These are phyloP conservation scores for Earliella scabrosa DNA, from an alignment of 1,284 basidiomycete genomes.

Conservation along the genomic window DNA sequence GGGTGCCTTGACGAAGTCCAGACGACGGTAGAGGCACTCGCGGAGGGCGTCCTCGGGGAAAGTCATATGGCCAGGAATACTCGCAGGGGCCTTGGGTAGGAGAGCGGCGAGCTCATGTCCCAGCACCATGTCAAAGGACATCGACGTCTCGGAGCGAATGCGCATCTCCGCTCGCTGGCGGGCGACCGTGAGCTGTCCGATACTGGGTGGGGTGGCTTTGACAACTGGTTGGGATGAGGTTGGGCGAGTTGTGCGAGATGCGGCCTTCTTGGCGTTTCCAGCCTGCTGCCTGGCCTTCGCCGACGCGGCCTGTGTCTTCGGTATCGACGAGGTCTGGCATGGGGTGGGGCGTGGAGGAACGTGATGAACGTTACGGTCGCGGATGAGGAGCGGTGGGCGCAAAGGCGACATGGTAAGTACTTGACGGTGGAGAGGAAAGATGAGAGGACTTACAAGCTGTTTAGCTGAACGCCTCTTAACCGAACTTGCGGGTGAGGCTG, in stretches of 20 bases:
- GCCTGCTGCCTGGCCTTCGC: not conserved
- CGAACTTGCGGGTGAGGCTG: constrained; percentile 2
- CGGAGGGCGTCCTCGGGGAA: constrained; percentile 5
- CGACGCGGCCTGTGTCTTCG: too few relatives aligned
- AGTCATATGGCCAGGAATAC: not conserved
- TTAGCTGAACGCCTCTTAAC: not conserved
- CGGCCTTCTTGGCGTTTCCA: too few relatives aligned
- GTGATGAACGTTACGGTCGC: not conserved
- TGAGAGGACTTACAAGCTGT: not conserved
- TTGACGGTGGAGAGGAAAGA: not conserved
- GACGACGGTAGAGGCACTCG: not conserved
- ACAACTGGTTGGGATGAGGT: too few relatives aligned
- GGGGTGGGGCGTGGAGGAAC: not conserved
- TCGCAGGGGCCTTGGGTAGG: not conserved
- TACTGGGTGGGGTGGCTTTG: not conserved
- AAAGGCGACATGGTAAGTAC: not conserved
- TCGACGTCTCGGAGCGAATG: not conserved
- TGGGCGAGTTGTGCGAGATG: too few relatives aligned
- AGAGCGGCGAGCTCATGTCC: not conserved
- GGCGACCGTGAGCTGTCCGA: not conserved
- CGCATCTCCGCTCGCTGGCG: not conserved
- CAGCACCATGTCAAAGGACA: not conserved
- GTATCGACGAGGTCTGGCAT: too few relatives aligned
- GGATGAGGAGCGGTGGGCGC: not conserved
- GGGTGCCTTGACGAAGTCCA: not conserved